Evolutionary conservation across 2,329 filamentous ascomycete species (phyloP), one percentile per base, ranked within the genome.

Genomic region (Rhynchosporium graminicola): DNA sequence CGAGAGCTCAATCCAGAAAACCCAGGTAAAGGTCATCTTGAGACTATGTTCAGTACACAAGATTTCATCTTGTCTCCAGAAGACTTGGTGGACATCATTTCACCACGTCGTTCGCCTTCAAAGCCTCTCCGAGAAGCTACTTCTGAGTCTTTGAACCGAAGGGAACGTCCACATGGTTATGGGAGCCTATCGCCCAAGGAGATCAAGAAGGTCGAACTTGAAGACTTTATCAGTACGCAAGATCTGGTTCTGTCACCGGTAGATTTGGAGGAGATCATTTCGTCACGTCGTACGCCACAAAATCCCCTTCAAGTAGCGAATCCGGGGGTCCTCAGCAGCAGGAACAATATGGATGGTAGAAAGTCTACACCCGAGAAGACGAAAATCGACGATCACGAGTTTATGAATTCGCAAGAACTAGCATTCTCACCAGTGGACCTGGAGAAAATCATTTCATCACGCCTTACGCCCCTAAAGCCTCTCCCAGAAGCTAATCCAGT

Each of bases 51-150:
- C 20, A 70, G 64, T 1, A 80, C 79, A 0, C 80, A 82, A 63
- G 80, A 82, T 65, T 61, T 81, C 0, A 63, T 76, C 1, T 68
- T 81, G 8, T 81, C 80, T 1, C 78, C 80, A 3, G 79, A 82
- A 63, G 80, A 82, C 48, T 61, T 81, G n/a, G 71, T 71, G 45
- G 80, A 82, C 26, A 72, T 81, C 43, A 75, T 76, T 3, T 66
- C 70, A 5, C 69, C 71, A 8, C 63, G 61, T 55, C 65, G 63
- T 31, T 13, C 51, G 29, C 59, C 59, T n/a, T 48, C 42, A 9
- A 52, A 56, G 40, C 20, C 47, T 15, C 13, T 31, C 9, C 13
- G 20, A 12, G n/a, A 54, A 7, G 36, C 36, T 29, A 42, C n/a
- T 7, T 13, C 51, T 8, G n/a, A 8, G 28, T 33, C 29, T 33